Evolutionary conservation across 495 filamentous ascomycete species (phyloP), one percentile per base, ranked within the genome.

Genomic region (Acidomyces sp.): DNA sequence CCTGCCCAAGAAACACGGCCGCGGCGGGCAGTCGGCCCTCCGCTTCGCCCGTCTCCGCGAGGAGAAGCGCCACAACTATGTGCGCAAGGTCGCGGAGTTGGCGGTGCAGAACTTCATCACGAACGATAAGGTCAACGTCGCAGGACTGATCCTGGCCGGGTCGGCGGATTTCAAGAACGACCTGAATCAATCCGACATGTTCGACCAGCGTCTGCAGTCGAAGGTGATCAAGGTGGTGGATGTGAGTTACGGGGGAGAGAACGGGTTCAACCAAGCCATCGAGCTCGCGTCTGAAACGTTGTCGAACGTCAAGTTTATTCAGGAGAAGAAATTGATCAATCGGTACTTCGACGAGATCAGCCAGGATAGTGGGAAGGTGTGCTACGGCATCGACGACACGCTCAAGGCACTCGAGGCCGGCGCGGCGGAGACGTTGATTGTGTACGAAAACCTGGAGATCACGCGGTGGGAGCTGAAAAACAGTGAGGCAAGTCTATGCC

Each of bases 81-180:
- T 97, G 49, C 82, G 90, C 48, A 97, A 97, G 63, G 93, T 97
- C 27, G 86, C 92, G 49, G 90, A 97, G 59, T 64, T 93, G 64
- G 90, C 90, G 27, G 90, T 96, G 18, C 90, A 97, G 64, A 94
- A 94, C 60, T 97, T 86, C 60, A 96, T 97, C 62, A 92, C 85
- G 48, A 79, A 80, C 59, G 90, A 97, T 66, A 96, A 96, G 67
- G 80, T 90, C 64, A 97, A 97, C 58, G 86, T 94, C 22, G 85
- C 80, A 36, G 92, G 90, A 49, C 59, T 97, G 40, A 90, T 97
- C 55, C 67, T 97, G 39, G 90, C 90, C 40, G 90, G 90, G 62
- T 95, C 88, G 18, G 90, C 90, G 48, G 90, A 97, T 67, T 97
- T 97, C 76, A 97, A 96, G 71, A 96, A 93, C 64, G 90, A 97